Conservation (phyloP, 441 rosid species). For the Dalechampia spathulata region DNA sequence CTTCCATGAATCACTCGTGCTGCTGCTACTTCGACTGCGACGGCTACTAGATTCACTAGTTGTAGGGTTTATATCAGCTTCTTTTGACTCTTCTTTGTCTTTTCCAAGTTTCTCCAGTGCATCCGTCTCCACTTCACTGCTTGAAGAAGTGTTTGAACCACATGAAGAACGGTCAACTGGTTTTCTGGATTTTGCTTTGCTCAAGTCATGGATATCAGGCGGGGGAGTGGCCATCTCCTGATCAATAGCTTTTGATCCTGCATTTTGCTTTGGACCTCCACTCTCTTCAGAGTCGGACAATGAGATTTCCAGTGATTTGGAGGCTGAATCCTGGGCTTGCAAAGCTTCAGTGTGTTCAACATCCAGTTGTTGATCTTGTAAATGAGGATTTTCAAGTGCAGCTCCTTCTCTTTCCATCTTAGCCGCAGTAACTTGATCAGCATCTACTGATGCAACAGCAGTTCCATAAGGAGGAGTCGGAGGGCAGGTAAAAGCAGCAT, state of each 20-base stretch:
- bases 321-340: slow-evolving; percentile 49
- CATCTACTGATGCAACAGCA: slow-evolving; percentile 34
- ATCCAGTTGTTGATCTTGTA: slow-evolving; percentile 33
- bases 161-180: slow-evolving; percentile 84
- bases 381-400: slow-evolving; percentile 28
- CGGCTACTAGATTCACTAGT: slow-evolving; percentile 43
- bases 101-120: slow-evolving; percentile 54
- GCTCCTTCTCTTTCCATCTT: slow-evolving; percentile 24
- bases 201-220: slow-evolving; percentile 40
- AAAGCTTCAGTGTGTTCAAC: slow-evolving; percentile 40
- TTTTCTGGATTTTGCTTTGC: slow-evolving; percentile 48
- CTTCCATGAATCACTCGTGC: slow-evolving; percentile 64
- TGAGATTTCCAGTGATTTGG: slow-evolving; percentile 30
- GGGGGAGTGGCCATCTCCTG: slow-evolving; percentile 32
- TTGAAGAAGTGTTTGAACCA: slow-evolving; percentile 86
- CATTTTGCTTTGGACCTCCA: slow-evolving; percentile 37
- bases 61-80: slow-evolving; percentile 40
- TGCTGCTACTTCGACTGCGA: slow-evolving; percentile 48
- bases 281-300: slow-evolving; percentile 52
- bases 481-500: slow-evolving; percentile 45
- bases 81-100: slow-evolving; percentile 45
- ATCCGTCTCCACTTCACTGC: slow-evolving; percentile 85
- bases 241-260: slow-evolving; percentile 28
- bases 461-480: slow-evolving; percentile 40
- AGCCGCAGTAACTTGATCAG: slow-evolving; percentile 26